Evolutionary conservation across 352 stramenopile species (phyloP).

Genomic region (Phytophthora pini): DNA sequence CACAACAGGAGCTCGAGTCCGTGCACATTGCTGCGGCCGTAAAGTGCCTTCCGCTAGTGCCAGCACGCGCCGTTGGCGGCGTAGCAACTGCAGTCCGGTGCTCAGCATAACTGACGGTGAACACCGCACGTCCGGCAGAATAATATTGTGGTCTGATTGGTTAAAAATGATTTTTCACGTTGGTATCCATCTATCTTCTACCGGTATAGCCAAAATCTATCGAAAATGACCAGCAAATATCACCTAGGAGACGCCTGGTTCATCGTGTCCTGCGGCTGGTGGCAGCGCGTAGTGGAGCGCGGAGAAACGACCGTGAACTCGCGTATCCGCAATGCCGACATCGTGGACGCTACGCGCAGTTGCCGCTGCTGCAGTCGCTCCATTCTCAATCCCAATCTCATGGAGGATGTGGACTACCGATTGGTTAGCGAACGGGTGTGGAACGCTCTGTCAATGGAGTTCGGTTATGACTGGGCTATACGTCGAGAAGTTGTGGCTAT

Average conservation of each 20-base stretch:
- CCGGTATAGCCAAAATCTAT: slow-evolving; percentile 2
- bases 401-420: slow-evolving; percentile 65
- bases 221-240: slow-evolving; percentile 33
- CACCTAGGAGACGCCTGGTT: slow-evolving; percentile 64
- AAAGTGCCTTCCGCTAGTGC: slow-evolving; percentile 10
- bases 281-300: slow-evolving; percentile 41
- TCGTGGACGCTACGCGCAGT: slow-evolving; percentile 58
- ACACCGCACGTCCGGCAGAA: neutral
- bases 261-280: slow-evolving; percentile 61
- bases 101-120: slow-evolving; percentile 16
- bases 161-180: neutral
- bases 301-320: slow-evolving; percentile 17
- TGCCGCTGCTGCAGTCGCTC: slow-evolving; percentile 52
- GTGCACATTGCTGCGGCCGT: slow-evolving; percentile 5
- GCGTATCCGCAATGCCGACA: slow-evolving; percentile 45
- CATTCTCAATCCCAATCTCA: slow-evolving; percentile 51
- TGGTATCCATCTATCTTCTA: too few relatives aligned
- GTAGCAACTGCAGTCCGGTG: slow-evolving; percentile 32
- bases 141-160: neutral
- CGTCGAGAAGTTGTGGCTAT: slow-evolving; percentile 52
- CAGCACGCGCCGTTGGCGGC: slow-evolving; percentile 25
- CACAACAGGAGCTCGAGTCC: neutral
- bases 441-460: slow-evolving; percentile 61
- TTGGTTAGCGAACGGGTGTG: slow-evolving; percentile 75
- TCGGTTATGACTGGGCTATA: slow-evolving; percentile 73